Percentiles rank a stretch among this genome's conserved stretches.
phyloP scores from a whole-genome alignment of 2,329 filamentous ascomycete species.

The Pseudocercospora musae region DNA sequence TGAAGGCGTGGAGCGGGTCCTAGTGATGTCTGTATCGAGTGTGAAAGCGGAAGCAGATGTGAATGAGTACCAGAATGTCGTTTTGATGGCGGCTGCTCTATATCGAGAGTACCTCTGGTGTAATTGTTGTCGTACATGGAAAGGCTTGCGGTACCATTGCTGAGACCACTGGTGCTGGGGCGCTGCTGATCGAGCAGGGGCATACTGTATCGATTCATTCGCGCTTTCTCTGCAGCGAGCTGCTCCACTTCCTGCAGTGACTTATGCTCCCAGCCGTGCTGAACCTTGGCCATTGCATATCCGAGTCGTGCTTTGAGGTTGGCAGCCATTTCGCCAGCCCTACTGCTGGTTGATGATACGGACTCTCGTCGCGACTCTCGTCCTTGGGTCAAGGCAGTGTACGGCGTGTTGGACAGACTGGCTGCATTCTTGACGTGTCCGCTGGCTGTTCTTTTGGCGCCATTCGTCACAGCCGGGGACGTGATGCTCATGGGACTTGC shows the following conservation, averaged over 20 bases:
- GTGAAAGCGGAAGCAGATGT: constrained; percentile 14
- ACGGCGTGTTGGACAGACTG: constrained; percentile 33
- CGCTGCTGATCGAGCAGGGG: constrained; percentile 27
- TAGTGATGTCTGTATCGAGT: constrained; percentile 1
- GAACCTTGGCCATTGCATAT: constrained; percentile 92
- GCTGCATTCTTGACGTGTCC: constrained; percentile 65
- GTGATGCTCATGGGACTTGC: constrained; percentile 42
- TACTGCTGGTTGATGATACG: constrained; percentile 62
- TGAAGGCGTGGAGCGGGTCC: constrained; percentile 21
- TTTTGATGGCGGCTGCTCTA: constrained; percentile 31
- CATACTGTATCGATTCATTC: constrained; percentile 27
- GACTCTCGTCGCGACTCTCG: constrained; percentile 66
- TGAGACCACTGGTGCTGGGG: constrained; percentile 29
- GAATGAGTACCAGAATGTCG: constrained; percentile 32
- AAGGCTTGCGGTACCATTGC: constrained; percentile 27
- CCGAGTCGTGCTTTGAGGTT: constrained; percentile 80
- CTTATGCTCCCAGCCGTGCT: constrained; percentile 80
- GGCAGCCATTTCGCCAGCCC: constrained; percentile 78
- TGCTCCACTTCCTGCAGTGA: constrained; percentile 75
- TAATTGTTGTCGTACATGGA: constrained; percentile 29
- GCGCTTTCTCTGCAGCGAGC: constrained; percentile 62
- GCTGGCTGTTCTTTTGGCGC: constrained; percentile 73
- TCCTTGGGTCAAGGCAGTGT: constrained; percentile 33
- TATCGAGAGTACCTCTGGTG: constrained; percentile 13
- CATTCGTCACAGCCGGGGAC: constrained; percentile 41